Conservation (phyloP, 1,284 basidiomycete genomes). For the Waitea zeae region DNA sequence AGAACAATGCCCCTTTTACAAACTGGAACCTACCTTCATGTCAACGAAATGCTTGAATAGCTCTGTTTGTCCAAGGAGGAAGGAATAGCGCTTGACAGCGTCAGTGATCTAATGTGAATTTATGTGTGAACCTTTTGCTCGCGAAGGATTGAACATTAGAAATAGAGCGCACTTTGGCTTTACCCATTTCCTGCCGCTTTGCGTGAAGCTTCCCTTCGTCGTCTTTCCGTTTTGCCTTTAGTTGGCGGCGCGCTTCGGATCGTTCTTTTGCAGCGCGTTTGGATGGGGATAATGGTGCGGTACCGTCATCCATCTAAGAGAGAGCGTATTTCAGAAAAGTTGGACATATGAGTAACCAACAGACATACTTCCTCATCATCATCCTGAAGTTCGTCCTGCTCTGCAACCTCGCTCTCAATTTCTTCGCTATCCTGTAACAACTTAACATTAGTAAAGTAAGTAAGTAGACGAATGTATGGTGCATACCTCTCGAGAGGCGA, state of each 20-base stretch:
- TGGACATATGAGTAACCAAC: slow-evolving; percentile 14
- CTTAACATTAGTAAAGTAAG: slow-evolving; percentile 4
- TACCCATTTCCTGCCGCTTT: slow-evolving; percentile 67
- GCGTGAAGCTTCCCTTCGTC: slow-evolving; percentile 50
- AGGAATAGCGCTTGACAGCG: slow-evolving; percentile 89
- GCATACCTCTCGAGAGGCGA: slow-evolving; percentile 61
- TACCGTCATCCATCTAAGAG: slow-evolving; percentile 13
- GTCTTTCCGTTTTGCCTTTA: slow-evolving; percentile 47
- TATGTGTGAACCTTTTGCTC: not conserved
- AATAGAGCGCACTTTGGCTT: slow-evolving; percentile 44
- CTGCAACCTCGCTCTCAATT: slow-evolving; percentile 47
- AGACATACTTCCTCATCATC: slow-evolving; percentile 37
- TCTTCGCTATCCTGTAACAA: slow-evolving; percentile 51
- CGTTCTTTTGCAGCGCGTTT: slow-evolving; percentile 20
- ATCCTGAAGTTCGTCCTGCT: slow-evolving; percentile 46
- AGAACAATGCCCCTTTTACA: not conserved
- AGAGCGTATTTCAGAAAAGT: slow-evolving; percentile 6
- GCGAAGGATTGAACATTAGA: too few species aligned
- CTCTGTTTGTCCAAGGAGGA: slow-evolving; percentile 89
- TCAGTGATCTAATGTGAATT: slow-evolving; percentile 54
- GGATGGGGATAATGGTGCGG: slow-evolving; percentile 18
- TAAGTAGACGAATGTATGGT: not conserved
- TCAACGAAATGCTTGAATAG: slow-evolving; percentile 94
- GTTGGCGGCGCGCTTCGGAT: slow-evolving; percentile 37
- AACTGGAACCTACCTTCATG: slow-evolving; percentile 48